These are phyloP conservation scores for Pestalotiopsis sp. DNA, from an alignment of 2,329 filamentous ascomycete genomes.

Conservation along the genomic window DNA sequence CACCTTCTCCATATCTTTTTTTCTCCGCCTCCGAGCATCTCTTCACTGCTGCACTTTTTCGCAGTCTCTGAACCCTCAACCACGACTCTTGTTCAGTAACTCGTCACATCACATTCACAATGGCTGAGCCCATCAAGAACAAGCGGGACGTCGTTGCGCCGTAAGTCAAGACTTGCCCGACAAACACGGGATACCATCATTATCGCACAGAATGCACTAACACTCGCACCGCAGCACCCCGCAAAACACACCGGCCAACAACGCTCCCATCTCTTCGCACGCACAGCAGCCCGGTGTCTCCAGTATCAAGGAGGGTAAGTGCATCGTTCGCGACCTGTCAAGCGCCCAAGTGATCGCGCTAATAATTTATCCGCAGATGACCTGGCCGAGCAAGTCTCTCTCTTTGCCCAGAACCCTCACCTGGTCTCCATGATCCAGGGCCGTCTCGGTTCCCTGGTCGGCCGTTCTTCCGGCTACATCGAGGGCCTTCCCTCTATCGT, in stretches of 20 bases:
- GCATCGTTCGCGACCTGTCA: slow-evolving; percentile 16
- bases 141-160: slow-evolving; percentile 63
- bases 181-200: neutral
- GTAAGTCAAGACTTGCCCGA: slow-evolving; percentile 45
- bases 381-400: slow-evolving; percentile 78
- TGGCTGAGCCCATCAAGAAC: slow-evolving; percentile 68
- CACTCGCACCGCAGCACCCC: slow-evolving; percentile 73
- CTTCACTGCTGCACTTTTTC: slow-evolving; percentile 6
- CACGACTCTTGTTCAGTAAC: neutral
- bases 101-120: slow-evolving; percentile 38
- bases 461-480: slow-evolving; percentile 95
- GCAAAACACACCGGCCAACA: slow-evolving; percentile 95
- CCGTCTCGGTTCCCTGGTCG: slow-evolving; percentile 89
- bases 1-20: slow-evolving; percentile 20
- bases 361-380: slow-evolving; percentile 67
- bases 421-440: slow-evolving; percentile 98
- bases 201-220: slow-evolving; percentile 9
- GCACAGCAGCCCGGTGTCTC: slow-evolving; percentile 92
- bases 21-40: slow-evolving; percentile 22
- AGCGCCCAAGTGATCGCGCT: slow-evolving; percentile 13
- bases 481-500: slow-evolving; percentile 90
- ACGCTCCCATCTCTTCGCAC: slow-evolving; percentile 96
- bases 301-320: slow-evolving; percentile 96
- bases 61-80: slow-evolving; percentile 13
- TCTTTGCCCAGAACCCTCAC: slow-evolving; percentile 94